Evolutionary conservation across 805 yeast genomes (phyloP), one percentile per base, ranked within the genome.

Genomic region (Sungouiella thailandica): DNA sequence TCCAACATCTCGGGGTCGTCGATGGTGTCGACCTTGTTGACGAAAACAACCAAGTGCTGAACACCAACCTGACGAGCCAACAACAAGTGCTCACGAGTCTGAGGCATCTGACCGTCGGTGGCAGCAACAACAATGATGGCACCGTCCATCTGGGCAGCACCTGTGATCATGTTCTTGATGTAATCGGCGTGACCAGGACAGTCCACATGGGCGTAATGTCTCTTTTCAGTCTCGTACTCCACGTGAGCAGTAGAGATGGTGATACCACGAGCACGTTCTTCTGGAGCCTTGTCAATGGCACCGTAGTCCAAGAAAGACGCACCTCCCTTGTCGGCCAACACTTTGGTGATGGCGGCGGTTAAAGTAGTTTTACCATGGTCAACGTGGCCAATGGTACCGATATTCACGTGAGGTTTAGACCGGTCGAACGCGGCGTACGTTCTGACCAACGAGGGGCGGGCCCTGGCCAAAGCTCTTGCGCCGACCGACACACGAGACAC

Each of bases 81-180:
- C 66, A 93, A 72, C 72, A 93, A 76, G 72, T 93, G 98, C 74
- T 93, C 98, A 74, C 97, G 86, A 52, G 98, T 93, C 74, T 93
- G 98, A 60, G 97, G 97, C 97, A 90, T 93, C 72, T 88, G 96
- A 58, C 98, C 98, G 60, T 93, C 98, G 38, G 96, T 74, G 45
- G 98, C 98, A 57, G 97, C 98, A 65, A 93, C 97, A 43, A 90
- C 97, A 70, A 90, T 90, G 54, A 90, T 89, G 50, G 97, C 97
- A 75, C 97, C 97, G 66, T 90, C 97, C 97, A 89, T 89, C 67
- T 90, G 96, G 55, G 97, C 96, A 55, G 97, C 97, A 81, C 97
- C 97, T 49, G 96, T 87, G 65, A 90, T 90, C 97, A 90, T 90
- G 70, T 90, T 90, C 75, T 90, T 90, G 70, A 90, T 90, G 70